Base-by-base conservation (phyloP, 768 basidiomycete genomes). In the Grammothele lineata region DNA sequence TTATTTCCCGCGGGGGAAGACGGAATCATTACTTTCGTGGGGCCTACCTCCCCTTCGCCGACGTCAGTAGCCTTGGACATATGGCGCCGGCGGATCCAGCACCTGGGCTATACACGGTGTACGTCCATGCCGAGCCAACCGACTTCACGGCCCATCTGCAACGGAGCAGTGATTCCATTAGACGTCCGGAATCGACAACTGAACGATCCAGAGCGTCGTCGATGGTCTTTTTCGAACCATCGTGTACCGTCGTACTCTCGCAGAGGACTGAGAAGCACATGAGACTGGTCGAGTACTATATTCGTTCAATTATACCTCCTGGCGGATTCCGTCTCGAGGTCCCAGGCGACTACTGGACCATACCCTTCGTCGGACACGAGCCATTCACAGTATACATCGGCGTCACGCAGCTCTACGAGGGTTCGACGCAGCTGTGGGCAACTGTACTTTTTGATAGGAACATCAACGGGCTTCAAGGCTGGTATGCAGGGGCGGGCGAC, bases 191-290 rank as follows among this genome's bases (percentile, higher is more conserved):
- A 14, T 30, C 27, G 27, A 30, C 27, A 7, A 7, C 27, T 7
- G 27, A 7, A n/a, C n/a, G n/a, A 7, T 30, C 27, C 8, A 7
- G 27, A 4, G 14, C 26, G 8, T 27, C 48, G 10, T 51, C 50
- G 8, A 41, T 51, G 26, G 22, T 51, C 27, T 51, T 51, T 40
- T 51, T 51, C 40, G 44, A 51, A 23, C 44, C 50, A 12, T 45
- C 50, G 12, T 51, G 50, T 45, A 46, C 40, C 17, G 22, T 51
- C 17, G 15, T 22, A 10, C 17, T 46, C 23, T 30, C 50, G 5
- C 1, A 14, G 26, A 18, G 44, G 2, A 37, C 21, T 5, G 5
- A 8, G 5, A 37, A 37, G 8, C 17, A 21, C n/a, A 40, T 51
- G 14, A 19, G 15, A 5, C 34, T n/a, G 22, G 24, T 51, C n/a